Base-by-base conservation (phyloP, 352 stramenopile species). In the Phytophthora pluvialis region DNA sequence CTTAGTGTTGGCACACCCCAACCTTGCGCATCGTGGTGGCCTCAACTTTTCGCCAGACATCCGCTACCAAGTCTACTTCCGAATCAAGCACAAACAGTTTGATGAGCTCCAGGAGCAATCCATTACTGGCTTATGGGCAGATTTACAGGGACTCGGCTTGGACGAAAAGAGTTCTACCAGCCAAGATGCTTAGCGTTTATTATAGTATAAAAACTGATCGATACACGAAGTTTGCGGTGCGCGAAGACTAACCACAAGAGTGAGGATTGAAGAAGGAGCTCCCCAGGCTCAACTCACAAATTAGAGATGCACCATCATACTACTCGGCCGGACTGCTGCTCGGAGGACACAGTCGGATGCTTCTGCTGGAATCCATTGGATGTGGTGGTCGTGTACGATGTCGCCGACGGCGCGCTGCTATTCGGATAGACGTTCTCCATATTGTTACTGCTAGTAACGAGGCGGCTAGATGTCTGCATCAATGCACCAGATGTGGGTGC, bases 41-140 rank as follows among this genome's bases (percentile, higher is more conserved):
- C 84, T 90, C 48, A 94, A 93, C 72, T 94, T 92, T 51, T 93
- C 82, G 3, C 83, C 80, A 0, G 78, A 94, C 54, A 84, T 94
- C 40, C 82, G 83, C 21, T 94, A 94, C 56, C 86, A 93, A 68
- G 55, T 94, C 10, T 93, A 93, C 79, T 93, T 93, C 43, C 86
- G 86, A 26, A 77, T 94, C 56, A 94, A 93, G 70, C 83, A 94
- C 70, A 73, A 80, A 15, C 58, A 77, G 16, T 70, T 91, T 38
- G 61, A 77, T 15, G 49, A 44, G 8, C 71, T 81, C 5, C 68
- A 87, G 39, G 26, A 59, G 3, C 32, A 63, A 5, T 73, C 70
- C 8, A 16, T 8, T 3, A 50, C 49, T 2, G 55, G 88, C 40
- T 51, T 91, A 4, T 94, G 68, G 60, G 67, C 70, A 5, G 83